Percentiles rank a stretch among this genome's conserved stretches.
Evolutionary conservation across 179 eudicot species (phyloP).

Genomic region (Carnegiea gigantea): DNA sequence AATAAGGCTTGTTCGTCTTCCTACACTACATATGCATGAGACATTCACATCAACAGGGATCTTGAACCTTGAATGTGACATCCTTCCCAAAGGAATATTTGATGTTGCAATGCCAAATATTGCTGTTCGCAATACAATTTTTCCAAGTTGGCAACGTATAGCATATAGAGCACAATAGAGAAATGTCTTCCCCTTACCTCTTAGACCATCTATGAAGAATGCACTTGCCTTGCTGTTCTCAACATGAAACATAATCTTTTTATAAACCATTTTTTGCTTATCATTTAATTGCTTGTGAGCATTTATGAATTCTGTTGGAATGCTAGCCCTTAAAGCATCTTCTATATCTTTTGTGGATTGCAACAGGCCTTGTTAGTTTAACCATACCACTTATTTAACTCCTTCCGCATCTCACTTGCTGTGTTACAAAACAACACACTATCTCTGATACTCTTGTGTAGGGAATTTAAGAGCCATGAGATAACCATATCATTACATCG

Average conservation of each 20-base stretch:
- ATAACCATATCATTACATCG: too few species aligned
- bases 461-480: too few species aligned
- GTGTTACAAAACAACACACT: too few species aligned
- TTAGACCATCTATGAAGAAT: conserved; percentile 5
- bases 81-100: conserved; percentile 10
- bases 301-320: neutral
- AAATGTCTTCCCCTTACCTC: conserved; percentile 6
- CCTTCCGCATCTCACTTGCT: too few species aligned
- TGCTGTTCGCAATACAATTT: neutral
- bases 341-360: too few species aligned
- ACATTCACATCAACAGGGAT: conserved; percentile 1
- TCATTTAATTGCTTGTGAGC: neutral
- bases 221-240: neutral
- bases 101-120: conserved; percentile 30
- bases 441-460: too few species aligned
- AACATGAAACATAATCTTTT: neutral
- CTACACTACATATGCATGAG: neutral
- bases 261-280: neutral
- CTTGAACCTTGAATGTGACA: conserved; percentile 29
- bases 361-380: too few species aligned
- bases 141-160: neutral
- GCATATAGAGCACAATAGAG: conserved; percentile 2
- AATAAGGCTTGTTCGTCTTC: conserved; percentile 8
- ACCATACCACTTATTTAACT: too few species aligned
- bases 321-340: neutral